Evolutionary conservation across 2,329 filamentous ascomycete species (phyloP).

Genomic region (Monosporascus sp.): DNA sequence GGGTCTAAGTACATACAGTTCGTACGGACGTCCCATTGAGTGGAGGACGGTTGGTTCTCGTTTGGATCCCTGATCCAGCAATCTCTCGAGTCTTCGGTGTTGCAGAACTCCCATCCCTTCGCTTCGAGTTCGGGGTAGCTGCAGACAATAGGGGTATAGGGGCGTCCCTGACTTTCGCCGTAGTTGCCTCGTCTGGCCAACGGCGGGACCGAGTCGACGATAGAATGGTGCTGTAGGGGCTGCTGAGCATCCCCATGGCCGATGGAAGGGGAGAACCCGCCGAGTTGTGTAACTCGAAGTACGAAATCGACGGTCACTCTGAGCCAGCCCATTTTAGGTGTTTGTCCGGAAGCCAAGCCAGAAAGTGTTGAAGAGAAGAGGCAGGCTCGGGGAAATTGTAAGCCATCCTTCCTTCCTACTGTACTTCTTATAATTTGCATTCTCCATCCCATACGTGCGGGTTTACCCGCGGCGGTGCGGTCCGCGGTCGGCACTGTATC

Average conservation of each 20-base stretch:
- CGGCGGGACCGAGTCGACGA: background rate
- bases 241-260: slow-evolving; percentile 5
- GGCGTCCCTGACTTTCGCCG: background rate
- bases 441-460: too few relatives aligned
- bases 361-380: background rate
- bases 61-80: slow-evolving; percentile 15
- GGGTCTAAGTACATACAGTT: slow-evolving; percentile 7
- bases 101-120: slow-evolving; percentile 14
- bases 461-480: too few relatives aligned
- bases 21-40: slow-evolving; percentile 11
- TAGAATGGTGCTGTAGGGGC: slow-evolving; percentile 5
- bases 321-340: slow-evolving; percentile 10
- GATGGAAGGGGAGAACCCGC: slow-evolving; percentile 3
- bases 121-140: slow-evolving; percentile 12
- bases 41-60: slow-evolving; percentile 5
- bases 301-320: slow-evolving; percentile 10
- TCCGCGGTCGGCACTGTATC: too few relatives aligned
- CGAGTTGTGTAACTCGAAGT: slow-evolving; percentile 8
- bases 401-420: too few relatives aligned
- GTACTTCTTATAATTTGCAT: too few relatives aligned
- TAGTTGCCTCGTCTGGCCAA: background rate
- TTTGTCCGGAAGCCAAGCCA: background rate
- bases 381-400: background rate
- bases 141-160: slow-evolving; percentile 7
- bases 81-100: slow-evolving; percentile 10